Percentiles rank a stretch among this genome's conserved stretches.
These are phyloP conservation scores for Ascochyta rabiei DNA, from an alignment of 2,329 filamentous ascomycete species.

Conservation along the genomic window DNA sequence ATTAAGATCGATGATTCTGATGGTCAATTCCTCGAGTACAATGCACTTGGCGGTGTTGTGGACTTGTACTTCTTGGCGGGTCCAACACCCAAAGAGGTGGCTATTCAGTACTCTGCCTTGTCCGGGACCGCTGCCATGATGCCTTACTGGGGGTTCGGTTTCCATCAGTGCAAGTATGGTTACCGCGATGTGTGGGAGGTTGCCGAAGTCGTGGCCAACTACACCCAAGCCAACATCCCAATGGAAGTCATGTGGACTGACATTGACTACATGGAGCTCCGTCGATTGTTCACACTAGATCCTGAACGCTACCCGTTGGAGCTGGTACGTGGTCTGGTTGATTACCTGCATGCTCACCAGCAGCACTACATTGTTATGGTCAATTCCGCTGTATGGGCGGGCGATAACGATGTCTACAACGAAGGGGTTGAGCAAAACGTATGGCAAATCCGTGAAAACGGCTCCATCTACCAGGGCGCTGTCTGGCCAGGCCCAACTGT, in stretches of 20 bases:
- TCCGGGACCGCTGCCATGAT: slow-evolving; percentile 55
- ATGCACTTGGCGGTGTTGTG: slow-evolving; percentile 77
- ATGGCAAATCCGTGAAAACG: slow-evolving; percentile 62
- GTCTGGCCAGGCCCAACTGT: slow-evolving; percentile 78
- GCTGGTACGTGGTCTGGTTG: slow-evolving; percentile 67
- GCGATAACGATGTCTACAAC: slow-evolving; percentile 62
- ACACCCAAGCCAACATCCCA: slow-evolving; percentile 67
- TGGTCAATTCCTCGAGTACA: slow-evolving; percentile 77
- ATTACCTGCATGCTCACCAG: slow-evolving; percentile 67
- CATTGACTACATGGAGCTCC: slow-evolving; percentile 71
- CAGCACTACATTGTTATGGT: slow-evolving; percentile 82
- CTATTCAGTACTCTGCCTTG: slow-evolving; percentile 56
- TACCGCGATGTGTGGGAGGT: slow-evolving; percentile 65
- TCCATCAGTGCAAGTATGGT: slow-evolving; percentile 58
- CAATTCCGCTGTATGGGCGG: slow-evolving; percentile 66
- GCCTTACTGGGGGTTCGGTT: slow-evolving; percentile 60
- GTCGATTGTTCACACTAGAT: slow-evolving; percentile 68
- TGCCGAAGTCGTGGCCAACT: slow-evolving; percentile 70
- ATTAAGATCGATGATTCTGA: slow-evolving; percentile 72
- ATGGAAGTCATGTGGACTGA: slow-evolving; percentile 71
- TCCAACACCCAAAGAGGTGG: slow-evolving; percentile 54
- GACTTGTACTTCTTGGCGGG: slow-evolving; percentile 65
- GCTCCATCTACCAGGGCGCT: slow-evolving; percentile 64
- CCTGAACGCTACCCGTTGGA: slow-evolving; percentile 66
- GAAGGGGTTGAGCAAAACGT: slow-evolving; percentile 63